phyloP scores from a whole-genome alignment of 352 stramenopile species.

The Globisporangium abappressorium region DNA sequence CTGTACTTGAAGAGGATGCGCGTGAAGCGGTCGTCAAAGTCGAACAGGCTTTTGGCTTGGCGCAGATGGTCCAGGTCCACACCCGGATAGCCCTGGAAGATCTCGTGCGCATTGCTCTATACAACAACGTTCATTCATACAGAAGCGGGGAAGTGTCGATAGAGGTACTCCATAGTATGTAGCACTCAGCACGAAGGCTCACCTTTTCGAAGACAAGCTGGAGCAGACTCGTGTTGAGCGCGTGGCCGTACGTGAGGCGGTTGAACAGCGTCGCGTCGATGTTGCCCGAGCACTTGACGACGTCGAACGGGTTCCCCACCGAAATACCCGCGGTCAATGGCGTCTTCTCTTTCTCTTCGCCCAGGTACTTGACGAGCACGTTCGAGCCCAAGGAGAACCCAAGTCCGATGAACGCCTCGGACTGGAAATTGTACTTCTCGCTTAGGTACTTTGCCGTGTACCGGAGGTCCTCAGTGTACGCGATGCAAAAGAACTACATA shows the following conservation, averaged over 20 bases:
- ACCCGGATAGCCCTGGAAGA: slow-evolving; percentile 42
- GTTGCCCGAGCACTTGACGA: slow-evolving; percentile 50
- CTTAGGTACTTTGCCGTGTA: slow-evolving; percentile 44
- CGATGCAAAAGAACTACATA: slow-evolving; percentile 57
- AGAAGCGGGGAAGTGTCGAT: background rate
- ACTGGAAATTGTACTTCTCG: slow-evolving; percentile 39
- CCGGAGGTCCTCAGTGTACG: slow-evolving; percentile 50
- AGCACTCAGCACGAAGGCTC: too few relatives aligned
- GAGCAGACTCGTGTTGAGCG: slow-evolving; percentile 43
- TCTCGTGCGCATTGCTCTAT: slow-evolving; percentile 58
- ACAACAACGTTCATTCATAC: background rate
- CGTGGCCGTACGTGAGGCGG: slow-evolving; percentile 55
- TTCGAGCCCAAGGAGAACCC: slow-evolving; percentile 81
- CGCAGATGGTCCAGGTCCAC: slow-evolving; percentile 44
- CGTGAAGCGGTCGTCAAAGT: slow-evolving; percentile 70
- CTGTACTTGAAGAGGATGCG: slow-evolving; percentile 53
- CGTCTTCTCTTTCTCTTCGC: slow-evolving; percentile 45
- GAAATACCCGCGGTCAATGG: slow-evolving; percentile 54
- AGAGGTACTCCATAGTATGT: background rate
- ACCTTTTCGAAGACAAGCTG: slow-evolving; percentile 52
- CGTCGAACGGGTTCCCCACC: slow-evolving; percentile 72
- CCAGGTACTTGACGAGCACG: slow-evolving; percentile 77
- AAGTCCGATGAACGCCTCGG: slow-evolving; percentile 47
- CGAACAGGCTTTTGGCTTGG: slow-evolving; percentile 31
- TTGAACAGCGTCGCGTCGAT: slow-evolving; percentile 50